Conservation (phyloP, 495 filamentous ascomycete genomes). For the Bacidia gigantensis region DNA sequence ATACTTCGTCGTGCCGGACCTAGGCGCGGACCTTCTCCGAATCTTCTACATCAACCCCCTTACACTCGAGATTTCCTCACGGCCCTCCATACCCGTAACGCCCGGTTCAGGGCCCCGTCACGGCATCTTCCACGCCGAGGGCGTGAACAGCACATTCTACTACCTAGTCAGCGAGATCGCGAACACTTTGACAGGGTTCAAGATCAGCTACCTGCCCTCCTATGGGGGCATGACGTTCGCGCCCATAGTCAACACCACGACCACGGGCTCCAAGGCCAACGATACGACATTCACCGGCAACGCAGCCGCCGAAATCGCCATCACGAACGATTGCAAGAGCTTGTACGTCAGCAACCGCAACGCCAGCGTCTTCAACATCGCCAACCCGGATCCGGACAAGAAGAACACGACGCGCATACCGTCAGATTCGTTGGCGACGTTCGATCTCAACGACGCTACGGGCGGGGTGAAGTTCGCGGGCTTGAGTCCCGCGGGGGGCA, state of each 20-base stretch:
- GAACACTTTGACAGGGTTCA: constrained; percentile 43
- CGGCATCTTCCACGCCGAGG: constrained; percentile 39
- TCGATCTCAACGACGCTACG: neutral
- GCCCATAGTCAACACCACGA: constrained; percentile 20
- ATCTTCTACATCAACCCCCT: constrained; percentile 33
- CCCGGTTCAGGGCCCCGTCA: constrained; percentile 56
- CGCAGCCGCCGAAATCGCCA: constrained; percentile 26
- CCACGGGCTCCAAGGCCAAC: constrained; percentile 16
- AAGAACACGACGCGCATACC: neutral
- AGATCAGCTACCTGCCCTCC: constrained; percentile 36
- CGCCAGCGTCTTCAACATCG: constrained; percentile 18
- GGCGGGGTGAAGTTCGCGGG: neutral
- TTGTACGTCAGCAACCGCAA: constrained; percentile 33
- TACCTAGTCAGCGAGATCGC: constrained; percentile 52
- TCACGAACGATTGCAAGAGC: constrained; percentile 5
- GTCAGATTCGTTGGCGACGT: neutral
- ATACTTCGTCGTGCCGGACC: constrained; percentile 54
- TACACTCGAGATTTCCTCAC: constrained; percentile 9
- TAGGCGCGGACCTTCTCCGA: constrained; percentile 58
- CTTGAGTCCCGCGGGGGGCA: neutral
- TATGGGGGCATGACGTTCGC: constrained; percentile 30
- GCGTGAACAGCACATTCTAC: constrained; percentile 33
- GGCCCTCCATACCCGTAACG: constrained; percentile 18
- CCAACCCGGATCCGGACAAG: neutral
- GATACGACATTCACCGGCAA: constrained; percentile 22